Base-by-base conservation (phyloP, 441 rosid genomes). In the Erodium trifolium region DNA sequence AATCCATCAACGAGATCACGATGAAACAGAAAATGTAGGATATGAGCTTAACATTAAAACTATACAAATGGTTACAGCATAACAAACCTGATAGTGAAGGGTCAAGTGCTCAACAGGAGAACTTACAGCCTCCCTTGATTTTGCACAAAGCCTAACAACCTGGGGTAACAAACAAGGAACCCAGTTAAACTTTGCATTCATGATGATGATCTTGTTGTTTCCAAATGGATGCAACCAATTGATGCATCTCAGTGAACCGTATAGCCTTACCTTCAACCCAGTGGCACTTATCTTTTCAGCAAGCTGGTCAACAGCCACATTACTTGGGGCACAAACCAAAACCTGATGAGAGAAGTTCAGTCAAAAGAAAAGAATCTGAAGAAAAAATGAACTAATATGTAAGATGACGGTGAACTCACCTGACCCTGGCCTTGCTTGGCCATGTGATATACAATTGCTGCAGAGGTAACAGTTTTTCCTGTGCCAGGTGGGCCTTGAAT, bases 401-500 rank as follows among this genome's bases (percentile, higher is more conserved):
- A 67, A 34, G 31, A 71, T 27, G 31, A 53, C 37, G 19, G 14
- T 66, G 29, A 55, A 47, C 79, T 72, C 81, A 86, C 99, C 87
- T 92, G 99, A 12, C 99, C 99, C 76, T 95, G 98, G 16, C 98
- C 98, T 82, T 95, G 99, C 77, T 92, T 95, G 73, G 97, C 93
- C 99, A 95, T 95, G 84, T 95, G 97, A 84, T 86, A 95, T 45
- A 95, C 99, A 80, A 95, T 92, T 74, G 98, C 98, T 5, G 99
- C 98, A 64, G 99, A 95, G 65, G 98, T 95, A 75, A 95, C 99
- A 67, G 99, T 95, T 88, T 95, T 95, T 60, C 99, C 98, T 4
- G 99, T 92, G 64, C 99, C 99, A 78, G 98, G 97, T 63, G 99
- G 98, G 73, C 96, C 99, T 85, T 90, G 99, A 77, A 95, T 95